Conservation (phyloP, 2,329 filamentous ascomycete genomes). For the Diplodia mutila region DNA sequence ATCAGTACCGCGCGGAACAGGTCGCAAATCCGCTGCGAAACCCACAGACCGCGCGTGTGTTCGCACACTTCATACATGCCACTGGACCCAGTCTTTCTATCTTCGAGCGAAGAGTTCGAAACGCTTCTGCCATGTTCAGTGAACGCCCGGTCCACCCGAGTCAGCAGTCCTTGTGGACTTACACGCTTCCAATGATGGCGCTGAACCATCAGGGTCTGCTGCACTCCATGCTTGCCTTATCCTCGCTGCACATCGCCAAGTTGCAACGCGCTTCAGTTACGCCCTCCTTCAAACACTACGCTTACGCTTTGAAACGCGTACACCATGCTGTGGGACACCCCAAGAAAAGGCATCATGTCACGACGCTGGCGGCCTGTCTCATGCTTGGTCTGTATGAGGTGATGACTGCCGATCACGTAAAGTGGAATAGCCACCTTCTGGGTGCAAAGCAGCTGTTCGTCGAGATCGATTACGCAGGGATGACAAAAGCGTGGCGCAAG, state of each 20-base stretch:
- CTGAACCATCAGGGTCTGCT: slow-evolving; percentile 84
- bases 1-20: slow-evolving; percentile 51
- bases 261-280: slow-evolving; percentile 74
- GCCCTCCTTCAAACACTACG: slow-evolving; percentile 88
- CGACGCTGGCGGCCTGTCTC: slow-evolving; percentile 85
- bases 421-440: slow-evolving; percentile 91
- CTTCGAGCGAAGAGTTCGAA: slow-evolving; percentile 80
- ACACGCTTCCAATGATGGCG: slow-evolving; percentile 83
- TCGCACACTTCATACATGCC: slow-evolving; percentile 89
- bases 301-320: slow-evolving; percentile 78
- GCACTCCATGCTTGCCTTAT: slow-evolving; percentile 86
- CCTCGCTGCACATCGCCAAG: slow-evolving; percentile 85
- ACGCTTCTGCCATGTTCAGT: slow-evolving; percentile 68
- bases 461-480: slow-evolving; percentile 77
- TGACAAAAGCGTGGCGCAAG: slow-evolving; percentile 71
- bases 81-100: slow-evolving; percentile 85
- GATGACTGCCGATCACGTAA: slow-evolving; percentile 89
- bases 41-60: slow-evolving; percentile 77
- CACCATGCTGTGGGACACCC: slow-evolving; percentile 73
- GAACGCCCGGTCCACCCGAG: slow-evolving; percentile 64
- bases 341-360: slow-evolving; percentile 70
- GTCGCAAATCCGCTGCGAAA: slow-evolving; percentile 72
- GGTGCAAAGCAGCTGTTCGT: slow-evolving; percentile 80
- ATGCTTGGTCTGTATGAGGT: slow-evolving; percentile 92
- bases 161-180: slow-evolving; percentile 66